Evolutionary conservation across 2,329 filamentous ascomycete genomes (phyloP), one percentile per base, ranked within the genome.

Genomic region (Alternaria sp.): DNA sequence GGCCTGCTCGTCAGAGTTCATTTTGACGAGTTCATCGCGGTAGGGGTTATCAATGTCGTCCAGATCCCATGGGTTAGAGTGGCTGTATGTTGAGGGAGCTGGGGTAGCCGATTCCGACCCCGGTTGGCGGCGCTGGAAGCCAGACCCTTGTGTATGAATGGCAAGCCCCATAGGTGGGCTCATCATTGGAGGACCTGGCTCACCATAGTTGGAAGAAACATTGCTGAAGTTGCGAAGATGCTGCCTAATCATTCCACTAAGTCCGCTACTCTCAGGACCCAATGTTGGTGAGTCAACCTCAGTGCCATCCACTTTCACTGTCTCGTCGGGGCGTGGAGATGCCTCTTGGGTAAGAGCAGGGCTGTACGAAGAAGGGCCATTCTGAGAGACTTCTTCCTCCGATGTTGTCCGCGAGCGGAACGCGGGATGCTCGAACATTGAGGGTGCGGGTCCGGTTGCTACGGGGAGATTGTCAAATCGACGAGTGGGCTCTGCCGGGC

Each of bases 221-320:
- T 90, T 90, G 80, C 95, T 98, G 67, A 90, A 89, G 33, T 89
- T 89, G 55, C 96, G 89, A 44, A 98, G 82, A 82, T 98, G 96
- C 65, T 94, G 90, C 30, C 91, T 89, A 49, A 97, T 90, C 84
- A 97, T 87, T 2, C 91, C 92, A 72, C 90, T 95, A 15, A 97
- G 84, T 1, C 92, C 93, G 18, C 78, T 68, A 41, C 82, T 82
- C 15, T 84, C 84, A 0, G 92, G 90, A 2, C 91, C 91, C 6
- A 97, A 82, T 0, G 93, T 96, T 1, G 94, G 94, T 0, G 94
- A 97, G 72, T 97, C 93, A 20, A 82, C 57, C n/a, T 78, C 79
- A 7, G 63, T 59, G 33, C 71, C 73, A 21, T 72, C 67, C 3
- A 64, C 41, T 21, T 43, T 43, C 18, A 33, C 43, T 8, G 55